A percentile compares a stretch with the other conserved stretches of the same genome.
These are phyloP conservation scores for Phytophthora ramorum DNA, from an alignment of 352 stramenopile species.

Conservation along the genomic window DNA sequence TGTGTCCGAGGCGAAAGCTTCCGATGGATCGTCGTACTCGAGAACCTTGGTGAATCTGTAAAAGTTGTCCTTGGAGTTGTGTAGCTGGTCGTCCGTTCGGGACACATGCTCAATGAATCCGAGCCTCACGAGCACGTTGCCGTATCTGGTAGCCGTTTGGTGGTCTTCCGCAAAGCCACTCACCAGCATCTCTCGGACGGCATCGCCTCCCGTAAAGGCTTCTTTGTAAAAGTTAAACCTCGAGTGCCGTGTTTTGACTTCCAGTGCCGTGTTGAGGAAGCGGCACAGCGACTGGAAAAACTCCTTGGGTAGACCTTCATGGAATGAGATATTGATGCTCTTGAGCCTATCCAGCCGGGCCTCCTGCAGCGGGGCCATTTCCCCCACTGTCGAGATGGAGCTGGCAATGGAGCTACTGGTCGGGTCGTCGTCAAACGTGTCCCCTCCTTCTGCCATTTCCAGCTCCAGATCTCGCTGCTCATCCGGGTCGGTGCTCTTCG, in stretches of 20 bases:
- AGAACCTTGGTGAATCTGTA: conserved; percentile 83
- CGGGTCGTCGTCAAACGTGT: conserved; percentile 45
- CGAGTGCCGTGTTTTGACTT: conserved; percentile 85
- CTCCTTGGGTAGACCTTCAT: conserved; percentile 78
- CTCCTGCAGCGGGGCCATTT: conserved; percentile 75
- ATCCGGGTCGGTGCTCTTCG: conserved; percentile 21
- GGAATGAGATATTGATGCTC: conserved; percentile 79
- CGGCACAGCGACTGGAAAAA: conserved; percentile 80
- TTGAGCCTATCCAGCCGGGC: conserved; percentile 74
- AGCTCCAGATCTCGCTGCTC: conserved; percentile 18
- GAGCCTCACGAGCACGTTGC: conserved; percentile 83
- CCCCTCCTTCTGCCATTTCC: conserved; percentile 37
- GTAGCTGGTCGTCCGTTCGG: conserved; percentile 74
- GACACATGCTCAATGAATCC: conserved; percentile 88
- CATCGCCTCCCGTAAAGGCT: conserved; percentile 79
- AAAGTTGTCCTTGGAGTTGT: conserved; percentile 88
- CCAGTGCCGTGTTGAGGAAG: conserved; percentile 77
- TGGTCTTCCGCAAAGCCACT: conserved; percentile 85
- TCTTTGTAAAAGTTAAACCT: conserved; percentile 91
- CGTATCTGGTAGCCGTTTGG: conserved; percentile 65
- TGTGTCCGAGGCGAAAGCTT: conserved; percentile 38
- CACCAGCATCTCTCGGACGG: conserved; percentile 75
- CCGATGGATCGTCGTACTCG: conserved; percentile 59
- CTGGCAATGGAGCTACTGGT: conserved; percentile 40
- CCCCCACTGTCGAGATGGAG: conserved; percentile 53